Percentiles rank a stretch among this genome's conserved stretches.
Evolutionary conservation across 805 yeast genomes (phyloP).

Genomic region (Wickerhamiella lipophila): DNA sequence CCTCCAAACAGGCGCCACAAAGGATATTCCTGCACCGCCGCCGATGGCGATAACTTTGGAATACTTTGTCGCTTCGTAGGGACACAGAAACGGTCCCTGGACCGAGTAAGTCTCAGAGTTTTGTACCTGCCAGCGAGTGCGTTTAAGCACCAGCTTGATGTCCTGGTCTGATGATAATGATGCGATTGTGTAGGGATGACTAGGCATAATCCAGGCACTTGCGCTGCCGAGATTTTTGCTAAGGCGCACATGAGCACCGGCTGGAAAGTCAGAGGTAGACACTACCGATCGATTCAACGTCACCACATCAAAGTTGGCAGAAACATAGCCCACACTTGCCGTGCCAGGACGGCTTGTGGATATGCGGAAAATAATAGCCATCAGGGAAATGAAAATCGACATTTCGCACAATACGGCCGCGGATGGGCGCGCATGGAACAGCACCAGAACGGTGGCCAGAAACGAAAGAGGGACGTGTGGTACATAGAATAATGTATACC

Average conservation of each 20-base stretch:
- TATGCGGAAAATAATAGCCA: slow-evolving; percentile 46
- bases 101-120: slow-evolving; percentile 26
- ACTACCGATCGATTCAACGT: slow-evolving; percentile 29
- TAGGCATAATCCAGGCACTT: slow-evolving; percentile 31
- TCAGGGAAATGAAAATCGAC: slow-evolving; percentile 39
- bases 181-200: slow-evolving; percentile 38
- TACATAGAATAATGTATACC: slow-evolving; percentile 52
- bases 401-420: slow-evolving; percentile 43
- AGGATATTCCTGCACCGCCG: slow-evolving; percentile 23
- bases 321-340: slow-evolving; percentile 29
- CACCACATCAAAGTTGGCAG: slow-evolving; percentile 35
- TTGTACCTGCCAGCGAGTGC: slow-evolving; percentile 26
- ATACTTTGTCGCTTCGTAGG: slow-evolving; percentile 19
- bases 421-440: slow-evolving; percentile 75
- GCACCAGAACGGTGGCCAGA: slow-evolving; percentile 44
- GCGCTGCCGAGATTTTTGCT: slow-evolving; percentile 21
- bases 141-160: slow-evolving; percentile 28
- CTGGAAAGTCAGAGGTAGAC: slow-evolving; percentile 24
- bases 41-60: slow-evolving; percentile 17
- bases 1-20: slow-evolving; percentile 15
- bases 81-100: slow-evolving; percentile 31
- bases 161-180: slow-evolving; percentile 37
- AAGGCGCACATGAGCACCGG: slow-evolving; percentile 38
- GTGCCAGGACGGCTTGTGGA: slow-evolving; percentile 16
- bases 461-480: slow-evolving; percentile 68